phyloP scores from a whole-genome alignment of 1,139 yeast genomes.

The Saccharomyces hybrid region DNA sequence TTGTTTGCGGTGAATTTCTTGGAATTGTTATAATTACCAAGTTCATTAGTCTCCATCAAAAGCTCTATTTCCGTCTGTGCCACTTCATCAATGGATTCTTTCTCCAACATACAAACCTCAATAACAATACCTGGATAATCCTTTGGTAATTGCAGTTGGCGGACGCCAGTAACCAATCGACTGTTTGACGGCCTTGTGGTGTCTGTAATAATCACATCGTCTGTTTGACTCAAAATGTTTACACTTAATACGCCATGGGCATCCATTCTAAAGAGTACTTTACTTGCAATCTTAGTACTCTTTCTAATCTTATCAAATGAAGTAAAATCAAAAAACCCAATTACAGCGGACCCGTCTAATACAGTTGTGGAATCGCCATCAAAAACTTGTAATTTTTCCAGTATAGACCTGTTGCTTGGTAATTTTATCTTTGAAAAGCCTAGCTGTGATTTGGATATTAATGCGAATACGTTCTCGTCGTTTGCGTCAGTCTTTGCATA shows the following conservation, averaged over 20 bases:
- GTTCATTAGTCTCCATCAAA: slow-evolving; percentile 18
- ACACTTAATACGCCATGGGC: slow-evolving; percentile 40
- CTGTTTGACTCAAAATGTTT: slow-evolving; percentile 32
- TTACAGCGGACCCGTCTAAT: slow-evolving; percentile 28
- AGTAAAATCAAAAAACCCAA: slow-evolving; percentile 44
- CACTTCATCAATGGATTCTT: slow-evolving; percentile 22
- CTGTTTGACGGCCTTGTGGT: slow-evolving; percentile 16
- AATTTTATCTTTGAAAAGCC: slow-evolving; percentile 63
- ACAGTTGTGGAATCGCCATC: slow-evolving; percentile 22
- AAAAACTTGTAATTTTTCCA: slow-evolving; percentile 44
- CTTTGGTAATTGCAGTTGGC: slow-evolving; percentile 26
- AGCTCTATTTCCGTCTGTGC: slow-evolving; percentile 21
- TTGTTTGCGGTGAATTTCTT: background rate
- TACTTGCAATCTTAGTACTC: slow-evolving; percentile 50
- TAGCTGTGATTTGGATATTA: slow-evolving; percentile 55
- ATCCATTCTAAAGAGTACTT: slow-evolving; percentile 56
- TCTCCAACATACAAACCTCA: slow-evolving; percentile 54
- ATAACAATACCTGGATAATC: slow-evolving; percentile 54
- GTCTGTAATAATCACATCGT: slow-evolving; percentile 22
- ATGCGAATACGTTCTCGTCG: slow-evolving; percentile 31
- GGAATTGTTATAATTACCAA: slow-evolving; percentile 3
- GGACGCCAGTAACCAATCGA: slow-evolving; percentile 6
- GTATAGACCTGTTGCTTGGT: slow-evolving; percentile 55
- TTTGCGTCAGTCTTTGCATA: slow-evolving; percentile 34
- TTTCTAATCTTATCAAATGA: slow-evolving; percentile 47